Evolutionary conservation across 495 filamentous ascomycete species (phyloP).

Genomic region (Xylaria grammica): DNA sequence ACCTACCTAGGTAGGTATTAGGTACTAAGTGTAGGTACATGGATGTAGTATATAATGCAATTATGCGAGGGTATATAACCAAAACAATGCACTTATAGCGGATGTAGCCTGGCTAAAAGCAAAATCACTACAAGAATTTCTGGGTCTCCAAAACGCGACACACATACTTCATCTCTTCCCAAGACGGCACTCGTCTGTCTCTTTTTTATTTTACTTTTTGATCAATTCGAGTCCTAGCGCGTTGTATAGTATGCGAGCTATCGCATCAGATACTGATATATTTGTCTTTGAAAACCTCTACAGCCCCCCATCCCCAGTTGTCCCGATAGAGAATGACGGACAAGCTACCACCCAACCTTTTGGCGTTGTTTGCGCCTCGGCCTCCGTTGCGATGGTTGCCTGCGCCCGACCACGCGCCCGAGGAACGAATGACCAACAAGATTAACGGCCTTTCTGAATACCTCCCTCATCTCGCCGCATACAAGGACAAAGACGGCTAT

Average conservation of each 20-base stretch:
- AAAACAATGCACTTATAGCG: background rate
- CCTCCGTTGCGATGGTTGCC: conserved; percentile 90
- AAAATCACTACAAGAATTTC: conserved; percentile 5
- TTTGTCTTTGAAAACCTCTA: background rate
- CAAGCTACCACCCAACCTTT: conserved; percentile 88
- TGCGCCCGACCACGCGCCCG: conserved; percentile 80
- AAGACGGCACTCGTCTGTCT: conserved; percentile 22
- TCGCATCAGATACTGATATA: background rate
- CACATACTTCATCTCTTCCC: conserved; percentile 30
- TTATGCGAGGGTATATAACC: background rate
- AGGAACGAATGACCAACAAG: conserved; percentile 74
- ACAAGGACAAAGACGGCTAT: conserved; percentile 74
- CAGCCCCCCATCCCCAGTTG: background rate
- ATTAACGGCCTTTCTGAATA: conserved; percentile 76
- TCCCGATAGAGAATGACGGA: conserved; percentile 75
- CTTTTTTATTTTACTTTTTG: background rate
- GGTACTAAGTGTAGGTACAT: too few relatives aligned
- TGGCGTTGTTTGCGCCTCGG: conserved; percentile 92
- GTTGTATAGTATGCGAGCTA: conserved; percentile 9
- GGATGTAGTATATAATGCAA: background rate
- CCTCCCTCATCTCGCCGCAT: conserved; percentile 70
- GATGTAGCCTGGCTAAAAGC: background rate
- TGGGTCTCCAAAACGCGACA: conserved; percentile 31
- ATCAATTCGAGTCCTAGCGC: conserved; percentile 1
- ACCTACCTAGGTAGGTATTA: background rate